These are phyloP conservation scores for Monosporozyma aquatica DNA, from an alignment of 805 yeast genomes.

Conservation along the genomic window DNA sequence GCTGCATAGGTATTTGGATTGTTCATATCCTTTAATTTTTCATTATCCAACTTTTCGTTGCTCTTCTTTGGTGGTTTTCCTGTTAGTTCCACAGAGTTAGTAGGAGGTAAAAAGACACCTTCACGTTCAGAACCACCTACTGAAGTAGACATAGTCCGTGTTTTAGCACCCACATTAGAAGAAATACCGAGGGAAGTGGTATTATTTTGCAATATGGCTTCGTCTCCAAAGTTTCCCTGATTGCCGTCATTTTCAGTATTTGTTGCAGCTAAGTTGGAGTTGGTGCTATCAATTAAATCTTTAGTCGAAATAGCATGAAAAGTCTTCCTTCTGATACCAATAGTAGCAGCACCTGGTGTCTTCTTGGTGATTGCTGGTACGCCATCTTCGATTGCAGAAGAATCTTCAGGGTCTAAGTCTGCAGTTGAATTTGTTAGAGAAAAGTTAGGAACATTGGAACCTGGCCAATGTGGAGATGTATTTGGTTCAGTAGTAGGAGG, in stretches of 20 bases:
- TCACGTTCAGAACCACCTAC: conserved; percentile 13
- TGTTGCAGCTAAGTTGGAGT: conserved; percentile 3
- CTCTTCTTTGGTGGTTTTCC: conserved; percentile 10
- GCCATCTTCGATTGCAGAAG: conserved; percentile 10
- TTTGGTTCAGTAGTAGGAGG: conserved; percentile 2
- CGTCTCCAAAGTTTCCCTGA: conserved; percentile 1
- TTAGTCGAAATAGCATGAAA: conserved; percentile 25
- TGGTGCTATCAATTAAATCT: conserved; percentile 10
- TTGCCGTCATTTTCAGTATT: conserved; percentile 1
- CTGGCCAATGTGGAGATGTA: conserved; percentile 18
- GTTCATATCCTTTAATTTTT: conserved; percentile 7
- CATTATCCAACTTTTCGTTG: conserved; percentile 5
- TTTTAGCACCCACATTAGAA: conserved; percentile 10
- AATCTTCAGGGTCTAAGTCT: conserved; percentile 6
- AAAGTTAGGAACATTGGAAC: conserved; percentile 5
- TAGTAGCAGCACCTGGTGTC: conserved; percentile 10
- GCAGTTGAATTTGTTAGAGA: conserved; percentile 1
- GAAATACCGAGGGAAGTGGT: conserved; percentile 4
- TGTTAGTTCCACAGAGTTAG: neutral
- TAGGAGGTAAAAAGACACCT: conserved; percentile 8
- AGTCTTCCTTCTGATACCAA: conserved; percentile 28
- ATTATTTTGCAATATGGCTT: neutral
- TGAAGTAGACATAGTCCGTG: conserved; percentile 27
- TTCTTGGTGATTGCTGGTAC: conserved; percentile 2
- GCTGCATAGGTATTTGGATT: conserved; percentile 22